Evolutionary conservation across 768 basidiomycete genomes (phyloP), one percentile per base, ranked within the genome.

Genomic region (Termitomyces sp.): DNA sequence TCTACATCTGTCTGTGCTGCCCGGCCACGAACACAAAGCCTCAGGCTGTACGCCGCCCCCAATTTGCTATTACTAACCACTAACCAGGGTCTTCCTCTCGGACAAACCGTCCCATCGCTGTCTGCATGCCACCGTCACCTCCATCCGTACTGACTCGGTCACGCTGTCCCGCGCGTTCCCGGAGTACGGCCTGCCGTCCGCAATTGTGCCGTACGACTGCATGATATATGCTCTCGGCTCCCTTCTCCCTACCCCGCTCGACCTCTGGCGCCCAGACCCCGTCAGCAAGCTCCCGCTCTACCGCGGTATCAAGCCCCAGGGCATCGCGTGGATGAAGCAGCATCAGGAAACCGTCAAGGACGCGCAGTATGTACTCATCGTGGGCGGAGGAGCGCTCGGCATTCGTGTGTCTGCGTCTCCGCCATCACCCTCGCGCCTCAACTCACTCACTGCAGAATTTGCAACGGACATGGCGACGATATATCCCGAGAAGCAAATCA

Each of bases 321-420:
- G 78, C 0, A 71, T 84, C 16, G 71, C 68, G 2, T 85, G 81
- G 76, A 71, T 87, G 43, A 72, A 72, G 58, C 67, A 71, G n/a
- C 75, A 76, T 55, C 86, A 87, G 63, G 65, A 66, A 32, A 67
- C 71, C 4, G 74, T 90, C 49, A 69, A 77, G 53, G 68, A 65
- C 2, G 76, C 84, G 0, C 70, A 67, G 1, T 80, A 76, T 42
- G 75, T 90, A 4, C 76, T 89, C 7, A 77, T 90, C 14, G 79
- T 89, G 2, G 88, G 89, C 2, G 88, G 86, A 12, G 88, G 89
- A 0, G 85, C 88, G 0, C 77, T 90, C 9, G 88, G 88, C 3
- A 82, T 90, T 27, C 85, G 86, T 87, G 65, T 62, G 83, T 76
- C 18, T 1, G 3, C n/a, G 14, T 18, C 18, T 18, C 2, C 34